phyloP scores from a whole-genome alignment of 371 early-diverging fungal genomes.

The Fennellomyces sp. region DNA sequence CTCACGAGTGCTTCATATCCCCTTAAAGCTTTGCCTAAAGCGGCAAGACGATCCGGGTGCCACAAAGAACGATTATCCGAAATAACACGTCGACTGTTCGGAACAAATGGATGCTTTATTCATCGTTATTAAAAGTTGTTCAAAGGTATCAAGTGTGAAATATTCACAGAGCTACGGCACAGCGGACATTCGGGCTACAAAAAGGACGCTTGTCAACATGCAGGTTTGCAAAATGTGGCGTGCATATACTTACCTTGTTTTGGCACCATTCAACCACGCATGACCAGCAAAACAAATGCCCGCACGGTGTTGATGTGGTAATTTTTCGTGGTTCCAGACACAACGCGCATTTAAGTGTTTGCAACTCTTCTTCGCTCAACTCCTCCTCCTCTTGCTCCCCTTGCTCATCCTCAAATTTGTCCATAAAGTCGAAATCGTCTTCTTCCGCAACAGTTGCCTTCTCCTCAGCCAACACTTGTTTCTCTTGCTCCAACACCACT shows the following conservation, averaged over 20 bases:
- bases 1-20: background rate
- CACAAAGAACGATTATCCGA: conserved; percentile 1
- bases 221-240: background rate
- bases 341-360: conserved; percentile 76
- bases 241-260: conserved; percentile 67
- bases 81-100: too few relatives aligned
- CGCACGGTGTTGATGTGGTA: conserved; percentile 88
- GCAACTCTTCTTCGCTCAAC: conserved; percentile 39
- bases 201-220: background rate
- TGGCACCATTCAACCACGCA: conserved; percentile 92
- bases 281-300: conserved; percentile 93
- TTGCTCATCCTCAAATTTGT: conserved; percentile 27
- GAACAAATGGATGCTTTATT: too few relatives aligned
- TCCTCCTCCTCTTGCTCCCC: conserved; percentile 29
- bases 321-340: conserved; percentile 77
- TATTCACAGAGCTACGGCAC: conserved; percentile 75
- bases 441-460: conserved; percentile 23
- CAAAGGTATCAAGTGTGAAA: conserved; percentile 66
- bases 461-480: background rate
- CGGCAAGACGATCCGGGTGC: background rate
- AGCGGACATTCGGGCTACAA: conserved; percentile 82
- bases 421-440: conserved; percentile 49
- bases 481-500: conserved; percentile 6
- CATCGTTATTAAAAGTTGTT: conserved; percentile 42
- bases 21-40: background rate